Percentiles rank a stretch among this genome's conserved stretches.
phyloP scores from a whole-genome alignment of 257 asterid genomes.

The Penstemon eatonii region DNA sequence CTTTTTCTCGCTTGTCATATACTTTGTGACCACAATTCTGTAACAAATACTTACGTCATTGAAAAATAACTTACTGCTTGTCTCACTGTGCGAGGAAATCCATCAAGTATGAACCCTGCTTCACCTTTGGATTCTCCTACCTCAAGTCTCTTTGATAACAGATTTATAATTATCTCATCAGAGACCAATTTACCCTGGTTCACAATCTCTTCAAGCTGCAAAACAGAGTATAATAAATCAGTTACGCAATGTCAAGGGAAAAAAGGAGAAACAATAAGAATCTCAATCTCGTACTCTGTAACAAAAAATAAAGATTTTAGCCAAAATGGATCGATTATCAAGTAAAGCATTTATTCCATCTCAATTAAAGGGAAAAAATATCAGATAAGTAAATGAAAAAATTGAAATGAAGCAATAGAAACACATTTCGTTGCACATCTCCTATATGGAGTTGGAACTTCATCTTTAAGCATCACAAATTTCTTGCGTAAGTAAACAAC shows the following conservation, averaged over 20 bases:
- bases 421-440: not conserved
- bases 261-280: not conserved
- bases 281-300: not conserved
- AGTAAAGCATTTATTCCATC: not conserved
- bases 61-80: constrained; percentile 73
- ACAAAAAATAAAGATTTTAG: not conserved
- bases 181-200: constrained; percentile 96
- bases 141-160: constrained; percentile 92
- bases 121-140: constrained; percentile 80
- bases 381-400: not conserved
- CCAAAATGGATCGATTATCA: not conserved
- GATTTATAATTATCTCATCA: constrained; percentile 79
- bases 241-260: constrained; percentile 4
- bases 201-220: constrained; percentile 83
- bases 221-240: constrained; percentile 14
- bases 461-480: not conserved
- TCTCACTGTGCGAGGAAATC: constrained; percentile 93
- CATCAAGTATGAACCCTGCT: constrained; percentile 89
- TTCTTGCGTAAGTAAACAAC: not conserved
- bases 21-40: not conserved
- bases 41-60: not conserved
- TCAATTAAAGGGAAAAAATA: not conserved
- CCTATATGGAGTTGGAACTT: not conserved
- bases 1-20: not conserved
- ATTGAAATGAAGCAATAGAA: not conserved